Percentiles rank a stretch among this genome's conserved stretches.
phyloP scores from a whole-genome alignment of 2,329 filamentous ascomycete genomes.

The Aspergillus pseudoterreus region DNA sequence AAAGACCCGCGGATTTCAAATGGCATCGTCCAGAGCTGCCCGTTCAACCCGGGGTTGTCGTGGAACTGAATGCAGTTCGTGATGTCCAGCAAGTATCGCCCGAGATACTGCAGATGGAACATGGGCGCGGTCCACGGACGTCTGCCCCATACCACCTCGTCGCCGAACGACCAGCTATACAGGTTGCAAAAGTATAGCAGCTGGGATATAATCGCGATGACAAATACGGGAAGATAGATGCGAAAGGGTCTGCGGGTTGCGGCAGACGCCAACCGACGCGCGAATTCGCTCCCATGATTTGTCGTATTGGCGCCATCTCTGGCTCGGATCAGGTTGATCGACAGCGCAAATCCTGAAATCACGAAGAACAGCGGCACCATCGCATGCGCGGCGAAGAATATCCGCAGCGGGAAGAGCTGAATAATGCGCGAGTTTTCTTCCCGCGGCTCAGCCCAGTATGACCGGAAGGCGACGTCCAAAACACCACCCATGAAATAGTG shows the following conservation, averaged over 20 bases:
- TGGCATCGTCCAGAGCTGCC: conserved; percentile 23
- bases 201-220: conserved; percentile 14
- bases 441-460: conserved; percentile 18
- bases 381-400: conserved; percentile 34
- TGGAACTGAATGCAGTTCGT: conserved; percentile 18
- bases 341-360: conserved; percentile 57
- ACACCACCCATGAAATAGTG: conserved; percentile 23
- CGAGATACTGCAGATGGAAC: conserved; percentile 14
- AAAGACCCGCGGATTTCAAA: conserved; percentile 20
- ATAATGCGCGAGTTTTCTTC: conserved; percentile 14
- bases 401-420: conserved; percentile 37
- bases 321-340: conserved; percentile 44
- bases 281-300: not conserved
- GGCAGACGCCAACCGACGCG: conserved; percentile 14
- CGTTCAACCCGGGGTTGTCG: conserved; percentile 17
- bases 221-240: conserved; percentile 17
- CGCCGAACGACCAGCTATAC: conserved; percentile 16
- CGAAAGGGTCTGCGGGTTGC: conserved; percentile 16
- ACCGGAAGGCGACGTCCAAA: conserved; percentile 14
- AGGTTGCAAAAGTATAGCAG: conserved; percentile 17
- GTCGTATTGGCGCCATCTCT: conserved; percentile 15
- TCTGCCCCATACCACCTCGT: conserved; percentile 11
- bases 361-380: conserved; percentile 55
- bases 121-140: conserved; percentile 17
- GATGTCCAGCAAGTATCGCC: conserved; percentile 18